Evolutionary conservation across 2,329 filamentous ascomycete species (phyloP).

Genomic region (Bipolaris gigantea): DNA sequence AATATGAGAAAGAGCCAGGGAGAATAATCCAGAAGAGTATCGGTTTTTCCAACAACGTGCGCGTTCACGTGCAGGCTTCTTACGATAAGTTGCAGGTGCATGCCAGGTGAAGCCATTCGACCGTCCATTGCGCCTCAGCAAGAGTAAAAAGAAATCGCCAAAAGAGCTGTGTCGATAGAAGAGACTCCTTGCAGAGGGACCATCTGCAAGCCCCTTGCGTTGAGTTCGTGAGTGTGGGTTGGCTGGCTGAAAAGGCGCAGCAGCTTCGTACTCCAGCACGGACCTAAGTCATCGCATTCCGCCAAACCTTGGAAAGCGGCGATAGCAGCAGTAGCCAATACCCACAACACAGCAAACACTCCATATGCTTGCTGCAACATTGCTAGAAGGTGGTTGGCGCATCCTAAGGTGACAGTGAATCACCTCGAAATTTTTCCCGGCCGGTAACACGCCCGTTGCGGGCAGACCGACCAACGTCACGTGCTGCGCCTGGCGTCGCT

Average conservation of each 20-base stretch:
- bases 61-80: conserved; percentile 13
- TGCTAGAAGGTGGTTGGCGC: conserved; percentile 16
- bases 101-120: conserved; percentile 16
- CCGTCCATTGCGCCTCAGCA: conserved; percentile 9
- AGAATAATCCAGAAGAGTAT: not conserved
- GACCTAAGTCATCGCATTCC: conserved; percentile 27
- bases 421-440: conserved; percentile 26
- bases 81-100: conserved; percentile 17
- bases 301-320: conserved; percentile 31
- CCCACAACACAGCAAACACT: conserved; percentile 26
- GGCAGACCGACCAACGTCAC: conserved; percentile 22
- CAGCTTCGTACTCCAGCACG: conserved; percentile 29
- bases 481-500: conserved; percentile 20
- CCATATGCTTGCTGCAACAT: conserved; percentile 27
- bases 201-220: conserved; percentile 2
- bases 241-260: conserved; percentile 13
- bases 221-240: conserved; percentile 6
- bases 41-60: conserved; percentile 6
- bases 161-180: conserved; percentile 6
- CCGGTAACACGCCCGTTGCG: conserved; percentile 16
- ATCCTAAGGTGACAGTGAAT: conserved; percentile 13
- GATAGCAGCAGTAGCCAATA: conserved; percentile 25
- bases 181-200: conserved; percentile 1
- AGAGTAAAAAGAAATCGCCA: conserved; percentile 9
- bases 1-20: conserved; percentile 13